Evolutionary conservation across 495 filamentous ascomycete species (phyloP), one percentile per base, ranked within the genome.

Genomic region (Bacidia rubella): DNA sequence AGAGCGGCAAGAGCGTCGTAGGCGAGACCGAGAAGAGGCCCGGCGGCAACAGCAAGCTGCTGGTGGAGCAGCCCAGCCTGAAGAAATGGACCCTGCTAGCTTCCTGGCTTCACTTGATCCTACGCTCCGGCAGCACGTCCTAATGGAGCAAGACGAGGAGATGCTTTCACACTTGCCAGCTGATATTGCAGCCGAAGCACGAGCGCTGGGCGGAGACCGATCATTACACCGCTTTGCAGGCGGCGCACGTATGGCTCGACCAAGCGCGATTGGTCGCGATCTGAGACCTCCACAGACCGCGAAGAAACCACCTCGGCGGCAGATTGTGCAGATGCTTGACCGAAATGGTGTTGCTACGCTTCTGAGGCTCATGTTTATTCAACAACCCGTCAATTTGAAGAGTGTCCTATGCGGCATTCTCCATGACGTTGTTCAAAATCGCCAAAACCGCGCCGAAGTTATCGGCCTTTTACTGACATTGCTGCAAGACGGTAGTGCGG

Each of bases 301-400:
- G 3, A 80, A 80, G 65, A 93, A 94, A 66, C 74, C 79, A 22
- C 79, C 82, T 57, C 78, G 87, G 52, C 81, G 81, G 60, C 82
- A 85, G 21, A 83, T 87, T 47, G 81, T 95, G 26, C 92, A 99
- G 66, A 94, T 97, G 82, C 78, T 97, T 3, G 93, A 99, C 68
- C 96, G 94, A 64, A 76, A 89, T 51, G 92, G 92, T 23, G 81
- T 99, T 63, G 92, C 93, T 21, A 96, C 92, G 11, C 68, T 99
- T 7, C 76, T 99, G 29, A 86, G 92, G 15, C 74, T 99, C 11
- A 95, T 99, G 90, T 99, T 99, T 63, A 83, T 96, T 55, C 83
- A 86, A 41, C 86, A 94, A 55, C 85, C 89, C 50, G 85, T 84
- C 27, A 88, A 80, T 53, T 82, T 86, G 32, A 84, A 87, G 54